Evolutionary conservation across 306 rosid species (phyloP).

Genomic region (Mimosa pudica): DNA sequence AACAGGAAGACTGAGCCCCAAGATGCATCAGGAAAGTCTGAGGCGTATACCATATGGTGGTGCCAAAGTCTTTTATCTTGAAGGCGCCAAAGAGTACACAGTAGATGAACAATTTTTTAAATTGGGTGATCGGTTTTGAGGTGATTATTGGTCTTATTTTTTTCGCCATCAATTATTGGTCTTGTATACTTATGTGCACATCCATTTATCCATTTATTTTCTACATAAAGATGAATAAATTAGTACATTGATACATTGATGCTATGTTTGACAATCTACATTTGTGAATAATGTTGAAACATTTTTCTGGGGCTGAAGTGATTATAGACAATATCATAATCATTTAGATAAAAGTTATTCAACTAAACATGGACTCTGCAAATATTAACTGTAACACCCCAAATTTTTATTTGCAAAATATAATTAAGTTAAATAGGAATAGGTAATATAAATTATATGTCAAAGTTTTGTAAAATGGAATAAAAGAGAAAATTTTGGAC

Average conservation of each 20-base stretch:
- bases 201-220: background rate
- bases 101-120: slow-evolving; percentile 33
- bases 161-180: background rate
- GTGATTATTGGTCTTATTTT: slow-evolving; percentile 14
- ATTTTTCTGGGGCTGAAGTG: background rate
- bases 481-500: too few species aligned
- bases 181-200: background rate
- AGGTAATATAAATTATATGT: too few species aligned
- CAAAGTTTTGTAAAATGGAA: too few species aligned
- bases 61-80: slow-evolving; percentile 44
- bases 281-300: background rate
- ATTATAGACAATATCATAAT: background rate
- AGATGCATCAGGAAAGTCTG: slow-evolving; percentile 19
- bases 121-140: slow-evolving; percentile 31
- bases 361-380: background rate
- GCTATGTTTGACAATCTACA: background rate
- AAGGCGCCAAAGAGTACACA: slow-evolving; percentile 33
- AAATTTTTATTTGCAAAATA: too few species aligned
- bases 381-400: too few species aligned
- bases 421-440: too few species aligned
- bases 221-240: background rate
- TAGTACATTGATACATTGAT: background rate
- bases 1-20: slow-evolving; percentile 1
- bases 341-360: background rate
- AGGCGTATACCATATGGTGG: slow-evolving; percentile 22